Conservation (phyloP, 805 yeast species). For the Kluyveromyces siamensis region DNA sequence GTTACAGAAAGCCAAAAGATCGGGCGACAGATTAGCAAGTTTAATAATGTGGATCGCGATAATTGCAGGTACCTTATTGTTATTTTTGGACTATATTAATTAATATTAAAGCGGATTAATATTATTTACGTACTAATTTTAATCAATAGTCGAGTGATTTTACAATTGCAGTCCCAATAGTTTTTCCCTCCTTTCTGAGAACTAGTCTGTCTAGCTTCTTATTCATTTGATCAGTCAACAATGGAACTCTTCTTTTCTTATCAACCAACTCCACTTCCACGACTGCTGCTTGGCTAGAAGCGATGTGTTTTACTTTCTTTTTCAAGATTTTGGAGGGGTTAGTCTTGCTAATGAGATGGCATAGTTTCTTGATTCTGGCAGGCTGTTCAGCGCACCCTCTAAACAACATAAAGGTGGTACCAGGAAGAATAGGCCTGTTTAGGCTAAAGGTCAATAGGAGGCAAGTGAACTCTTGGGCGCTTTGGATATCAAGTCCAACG, state of each 20-base stretch:
- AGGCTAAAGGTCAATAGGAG: slow-evolving; percentile 57
- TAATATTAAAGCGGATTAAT: slow-evolving; percentile 9
- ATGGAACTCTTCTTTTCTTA: slow-evolving; percentile 84
- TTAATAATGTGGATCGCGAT: slow-evolving; percentile 48
- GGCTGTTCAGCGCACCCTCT: slow-evolving; percentile 68
- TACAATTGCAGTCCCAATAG: slow-evolving; percentile 84
- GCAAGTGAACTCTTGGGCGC: slow-evolving; percentile 43
- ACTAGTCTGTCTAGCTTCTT: slow-evolving; percentile 95
- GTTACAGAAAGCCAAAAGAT: slow-evolving; percentile 55
- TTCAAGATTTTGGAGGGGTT: slow-evolving; percentile 74
- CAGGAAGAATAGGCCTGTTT: slow-evolving; percentile 65
- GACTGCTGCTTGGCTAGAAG: slow-evolving; percentile 91
- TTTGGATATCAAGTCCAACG: slow-evolving; percentile 36
- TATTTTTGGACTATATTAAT: slow-evolving; percentile 45
- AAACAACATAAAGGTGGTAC: slow-evolving; percentile 70
- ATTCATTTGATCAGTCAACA: slow-evolving; percentile 76
- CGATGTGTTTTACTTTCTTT: slow-evolving; percentile 88
- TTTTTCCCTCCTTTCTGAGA: slow-evolving; percentile 93
- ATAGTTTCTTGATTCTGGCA: slow-evolving; percentile 49
- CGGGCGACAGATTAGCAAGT: slow-evolving; percentile 54
- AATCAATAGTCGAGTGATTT: slow-evolving; percentile 5
- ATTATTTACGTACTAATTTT: neutral
- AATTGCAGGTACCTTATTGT: slow-evolving; percentile 44
- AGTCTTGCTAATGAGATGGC: slow-evolving; percentile 61
- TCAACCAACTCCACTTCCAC: slow-evolving; percentile 96